Base-by-base conservation (phyloP, 2,329 filamentous ascomycete species). In the Periconia sp. region DNA sequence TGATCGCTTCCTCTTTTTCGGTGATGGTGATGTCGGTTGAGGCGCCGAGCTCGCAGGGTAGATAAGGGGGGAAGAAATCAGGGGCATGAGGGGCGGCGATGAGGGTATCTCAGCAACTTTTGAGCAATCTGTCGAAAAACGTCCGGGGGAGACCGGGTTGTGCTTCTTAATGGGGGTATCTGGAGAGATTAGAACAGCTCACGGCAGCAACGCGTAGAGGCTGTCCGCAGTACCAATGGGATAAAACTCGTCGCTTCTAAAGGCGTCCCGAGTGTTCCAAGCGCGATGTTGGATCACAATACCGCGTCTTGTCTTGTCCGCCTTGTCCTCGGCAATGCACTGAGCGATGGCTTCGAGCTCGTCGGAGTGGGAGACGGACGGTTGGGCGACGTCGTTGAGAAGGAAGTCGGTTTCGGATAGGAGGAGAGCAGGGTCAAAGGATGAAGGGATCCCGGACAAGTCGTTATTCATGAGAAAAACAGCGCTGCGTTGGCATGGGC, bases 31-130 rank as follows among this genome's bases (percentile, higher is more conserved):
- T 55, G 72, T 52, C 47, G 53, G 47, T n/a, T 61, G 58, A 14
- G 71, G 70, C 27, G 74, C 72, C 1, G 83, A 83, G 63, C 78
- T 84, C 7, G 77, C 71, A 2, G 84, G 82, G 54, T 84, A 84
- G 23, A 77, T 66, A 18, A 85, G 72, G 2, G 85, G 82, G 14
- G 86, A 86, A 7, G 86, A 87, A 40, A 82, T 77, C 37, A 81
- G 77, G 23, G 83, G 74, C 85, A 89, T 88, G 50, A 60, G 67
- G n/a, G 81, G 84, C 40, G 77, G 76, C 27, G 78, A 80, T 1
- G 76, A 77, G 13, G 71, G 68, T 11, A 67, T 47, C 3, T 19
- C 18, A 6, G 18, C 51, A 37, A 60, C 46, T 50, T 56, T 53
- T 51, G 60, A 57, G 53, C 55, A 60, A 9, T 53, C 50, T 1